Conservation (phyloP, 257 asterid genomes). For the Solanum chiquidenum region DNA sequence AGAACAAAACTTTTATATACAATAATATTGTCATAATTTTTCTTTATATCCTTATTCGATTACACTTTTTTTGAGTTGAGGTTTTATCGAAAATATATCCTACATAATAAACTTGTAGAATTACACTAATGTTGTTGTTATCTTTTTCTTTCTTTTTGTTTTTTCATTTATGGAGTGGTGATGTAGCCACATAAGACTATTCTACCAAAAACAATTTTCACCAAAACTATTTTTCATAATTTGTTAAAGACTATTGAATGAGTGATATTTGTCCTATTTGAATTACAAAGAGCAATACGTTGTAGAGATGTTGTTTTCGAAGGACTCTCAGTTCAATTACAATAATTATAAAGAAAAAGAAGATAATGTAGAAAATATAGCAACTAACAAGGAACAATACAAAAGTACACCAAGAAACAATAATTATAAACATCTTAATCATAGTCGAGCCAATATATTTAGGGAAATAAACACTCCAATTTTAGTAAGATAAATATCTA, state of each 20-base stretch:
- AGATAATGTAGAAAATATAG: too few relatives aligned
- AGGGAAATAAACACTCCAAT: neutral
- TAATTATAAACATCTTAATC: neutral
- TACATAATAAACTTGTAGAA: neutral
- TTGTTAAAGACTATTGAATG: neutral
- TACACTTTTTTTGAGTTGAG: neutral
- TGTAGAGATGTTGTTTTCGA: too few relatives aligned
- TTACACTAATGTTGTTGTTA: neutral
- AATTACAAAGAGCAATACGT: neutral
- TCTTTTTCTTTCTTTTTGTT: neutral
- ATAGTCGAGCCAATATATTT: neutral
- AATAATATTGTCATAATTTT: neutral
- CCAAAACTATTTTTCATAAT: too few relatives aligned
- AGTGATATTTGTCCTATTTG: neutral
- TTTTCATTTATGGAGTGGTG: neutral
- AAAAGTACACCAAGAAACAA: too few relatives aligned
- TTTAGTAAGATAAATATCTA: neutral
- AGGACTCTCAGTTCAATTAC: too few relatives aligned
- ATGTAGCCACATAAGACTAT: neutral
- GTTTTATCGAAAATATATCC: neutral
- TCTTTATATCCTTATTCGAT: neutral
- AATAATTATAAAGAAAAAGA: too few relatives aligned
- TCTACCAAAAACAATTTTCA: neutral
- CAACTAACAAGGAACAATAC: too few relatives aligned
- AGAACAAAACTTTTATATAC: neutral